Percentiles rank a stretch among this genome's conserved stretches.
Evolutionary conservation across 192 early-diverging fungal species (phyloP).

Genomic region (Rhizophagus sp.): DNA sequence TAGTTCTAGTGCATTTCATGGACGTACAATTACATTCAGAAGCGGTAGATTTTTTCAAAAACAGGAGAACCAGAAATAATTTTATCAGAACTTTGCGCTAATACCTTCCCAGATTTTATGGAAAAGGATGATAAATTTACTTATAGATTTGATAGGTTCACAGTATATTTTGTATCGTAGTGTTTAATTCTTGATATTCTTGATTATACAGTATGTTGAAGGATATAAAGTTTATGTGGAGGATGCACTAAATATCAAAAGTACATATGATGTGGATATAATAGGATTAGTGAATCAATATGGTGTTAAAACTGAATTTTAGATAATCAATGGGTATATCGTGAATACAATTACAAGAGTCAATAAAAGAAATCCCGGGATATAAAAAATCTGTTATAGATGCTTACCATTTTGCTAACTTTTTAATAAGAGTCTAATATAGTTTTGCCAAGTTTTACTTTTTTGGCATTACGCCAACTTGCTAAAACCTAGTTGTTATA

Average conservation of each 20-base stretch:
- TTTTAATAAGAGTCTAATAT: too few relatives aligned
- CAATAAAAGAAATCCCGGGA: conserved; percentile 52
- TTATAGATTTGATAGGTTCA: conserved; percentile 53
- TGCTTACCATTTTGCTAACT: too few relatives aligned
- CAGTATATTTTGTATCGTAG: too few relatives aligned
- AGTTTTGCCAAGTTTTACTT: too few relatives aligned
- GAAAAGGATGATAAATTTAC: conserved; percentile 52
- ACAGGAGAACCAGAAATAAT: conserved; percentile 58
- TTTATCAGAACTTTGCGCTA: conserved; percentile 39
- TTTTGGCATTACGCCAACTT: too few relatives aligned
- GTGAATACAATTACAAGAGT: conserved; percentile 34
- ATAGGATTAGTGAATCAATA: conserved; percentile 65
- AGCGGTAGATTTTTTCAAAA: conserved; percentile 79
- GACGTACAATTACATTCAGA: conserved; percentile 66
- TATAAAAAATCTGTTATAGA: conserved; percentile 46
- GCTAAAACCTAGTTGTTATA: too few relatives aligned
- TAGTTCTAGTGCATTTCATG: conserved; percentile 47
- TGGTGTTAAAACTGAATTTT: conserved; percentile 47
- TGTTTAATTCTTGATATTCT: conserved; percentile 52
- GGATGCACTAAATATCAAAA: conserved; percentile 46
- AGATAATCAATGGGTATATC: conserved; percentile 42
- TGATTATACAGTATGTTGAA: too few relatives aligned
- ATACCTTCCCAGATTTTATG: conserved; percentile 74
- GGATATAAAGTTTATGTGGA: conserved; percentile 55
- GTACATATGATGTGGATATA: conserved; percentile 57